Percentiles rank a stretch among this genome's conserved stretches.
Conservation (phyloP, 2,329 filamentous ascomycete genomes). For the Hymenoscyphus albidus region DNA sequence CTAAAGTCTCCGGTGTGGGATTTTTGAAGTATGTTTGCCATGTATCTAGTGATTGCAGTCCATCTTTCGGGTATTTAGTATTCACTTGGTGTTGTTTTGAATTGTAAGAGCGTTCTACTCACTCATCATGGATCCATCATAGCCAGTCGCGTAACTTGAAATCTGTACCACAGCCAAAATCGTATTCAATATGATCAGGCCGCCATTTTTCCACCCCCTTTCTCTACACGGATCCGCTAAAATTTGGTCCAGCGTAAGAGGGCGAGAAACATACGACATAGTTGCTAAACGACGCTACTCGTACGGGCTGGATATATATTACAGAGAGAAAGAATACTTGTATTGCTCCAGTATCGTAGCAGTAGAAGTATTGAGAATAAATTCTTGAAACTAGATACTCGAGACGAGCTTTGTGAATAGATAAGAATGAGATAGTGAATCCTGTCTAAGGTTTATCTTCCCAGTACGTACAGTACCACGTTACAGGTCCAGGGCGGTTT, state of each 20-base stretch:
- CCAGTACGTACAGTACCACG: not conserved
- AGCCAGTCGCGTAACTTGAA: conserved; percentile 29
- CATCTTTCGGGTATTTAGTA: conserved; percentile 29
- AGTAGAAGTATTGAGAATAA: not conserved
- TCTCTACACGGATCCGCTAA: conserved; percentile 13
- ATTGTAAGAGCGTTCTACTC: conserved; percentile 1
- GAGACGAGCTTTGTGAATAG: not conserved
- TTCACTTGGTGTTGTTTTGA: not conserved
- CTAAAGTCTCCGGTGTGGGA: conserved; percentile 25
- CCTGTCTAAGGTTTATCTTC: not conserved
- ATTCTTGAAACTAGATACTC: not conserved
- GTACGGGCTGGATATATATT: not conserved
- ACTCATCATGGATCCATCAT: conserved; percentile 27
- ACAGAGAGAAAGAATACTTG: not conserved
- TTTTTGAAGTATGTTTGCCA: conserved; percentile 42
- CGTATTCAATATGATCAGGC: conserved; percentile 27
- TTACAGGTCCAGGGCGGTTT: not conserved
- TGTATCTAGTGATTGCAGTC: conserved; percentile 41
- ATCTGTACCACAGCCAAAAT: conserved; percentile 27
- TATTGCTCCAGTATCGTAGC: not conserved
- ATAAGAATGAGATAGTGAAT: not conserved
- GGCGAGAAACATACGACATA: conserved; percentile 7
- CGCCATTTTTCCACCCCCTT: conserved; percentile 25
- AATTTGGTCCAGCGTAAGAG: conserved; percentile 21
- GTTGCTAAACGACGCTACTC: not conserved